Percentiles rank a stretch among this genome's conserved stretches.
phyloP scores from a whole-genome alignment of 1,284 basidiomycete species.

The Heliocybe sulcata region DNA sequence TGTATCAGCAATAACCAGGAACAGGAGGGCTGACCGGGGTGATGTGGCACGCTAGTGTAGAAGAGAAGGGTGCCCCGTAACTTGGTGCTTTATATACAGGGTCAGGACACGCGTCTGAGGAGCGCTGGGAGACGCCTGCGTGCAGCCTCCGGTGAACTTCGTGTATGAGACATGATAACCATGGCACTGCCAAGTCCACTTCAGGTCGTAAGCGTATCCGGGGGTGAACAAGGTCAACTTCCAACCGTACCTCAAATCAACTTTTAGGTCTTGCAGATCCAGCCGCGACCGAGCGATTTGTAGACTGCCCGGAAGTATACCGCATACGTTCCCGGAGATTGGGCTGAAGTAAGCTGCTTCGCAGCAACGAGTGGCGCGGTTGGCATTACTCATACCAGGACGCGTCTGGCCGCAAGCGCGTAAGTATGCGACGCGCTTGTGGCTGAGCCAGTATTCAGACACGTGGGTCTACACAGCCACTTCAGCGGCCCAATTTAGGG shows the following conservation, averaged over 20 bases:
- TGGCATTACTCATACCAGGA: not conserved
- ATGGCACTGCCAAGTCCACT: too few relatives aligned
- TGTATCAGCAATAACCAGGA: not conserved
- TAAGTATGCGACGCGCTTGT: not conserved
- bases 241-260: too few relatives aligned
- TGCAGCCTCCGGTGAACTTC: too few relatives aligned
- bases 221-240: too few relatives aligned
- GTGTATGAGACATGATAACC: too few relatives aligned
- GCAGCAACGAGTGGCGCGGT: not conserved
- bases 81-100: not conserved
- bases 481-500: not conserved
- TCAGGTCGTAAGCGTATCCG: too few relatives aligned
- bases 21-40: not conserved
- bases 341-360: not conserved
- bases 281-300: too few relatives aligned
- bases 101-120: too few relatives aligned
- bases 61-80: not conserved
- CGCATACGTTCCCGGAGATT: too few relatives aligned
- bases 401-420: not conserved
- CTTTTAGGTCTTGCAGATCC: too few relatives aligned
- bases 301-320: not conserved
- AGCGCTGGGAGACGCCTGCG: too few relatives aligned
- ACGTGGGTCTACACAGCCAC: not conserved
- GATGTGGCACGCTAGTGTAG: not conserved
- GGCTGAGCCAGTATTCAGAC: not conserved